Evolutionary conservation across 2,329 filamentous ascomycete genomes (phyloP).

Genomic region (Fusarium camptoceras): DNA sequence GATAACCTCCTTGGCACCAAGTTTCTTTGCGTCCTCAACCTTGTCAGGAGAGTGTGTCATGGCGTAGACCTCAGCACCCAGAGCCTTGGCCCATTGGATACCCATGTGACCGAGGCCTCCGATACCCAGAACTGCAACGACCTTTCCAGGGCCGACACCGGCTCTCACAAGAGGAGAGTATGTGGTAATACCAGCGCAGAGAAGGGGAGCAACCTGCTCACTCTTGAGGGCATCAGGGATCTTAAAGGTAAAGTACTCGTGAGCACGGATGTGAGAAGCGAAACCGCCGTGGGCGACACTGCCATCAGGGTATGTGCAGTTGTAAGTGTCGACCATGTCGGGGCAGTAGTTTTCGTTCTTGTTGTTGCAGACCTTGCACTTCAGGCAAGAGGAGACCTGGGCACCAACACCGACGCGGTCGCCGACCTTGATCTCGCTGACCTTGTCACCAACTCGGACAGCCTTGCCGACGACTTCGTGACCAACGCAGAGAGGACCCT

Average conservation of each 20-base stretch:
- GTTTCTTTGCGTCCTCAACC: constrained; percentile 67
- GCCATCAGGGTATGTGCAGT: constrained; percentile 67
- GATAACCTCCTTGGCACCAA: constrained; percentile 71
- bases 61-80: constrained; percentile 74
- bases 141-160: constrained; percentile 75
- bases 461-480: constrained; percentile 74
- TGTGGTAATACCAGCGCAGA: constrained; percentile 82
- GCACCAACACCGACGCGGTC: constrained; percentile 65
- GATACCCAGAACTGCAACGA: constrained; percentile 75
- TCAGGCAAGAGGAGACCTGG: constrained; percentile 37
- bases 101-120: constrained; percentile 82
- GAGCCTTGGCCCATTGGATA: constrained; percentile 75
- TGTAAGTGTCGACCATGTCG: constrained; percentile 67
- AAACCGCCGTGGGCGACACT: constrained; percentile 74
- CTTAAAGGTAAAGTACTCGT: constrained; percentile 69
- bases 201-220: constrained; percentile 71
- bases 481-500: constrained; percentile 66
- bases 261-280: constrained; percentile 61
- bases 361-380: constrained; percentile 59
- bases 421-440: constrained; percentile 67
- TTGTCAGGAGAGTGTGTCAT: constrained; percentile 72
- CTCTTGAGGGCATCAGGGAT: constrained; percentile 65
- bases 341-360: constrained; percentile 72
- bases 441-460: constrained; percentile 63
- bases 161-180: constrained; percentile 76